Conservation (phyloP, 2,329 filamentous ascomycete genomes). For the Rhexocercosporidium sp. region DNA sequence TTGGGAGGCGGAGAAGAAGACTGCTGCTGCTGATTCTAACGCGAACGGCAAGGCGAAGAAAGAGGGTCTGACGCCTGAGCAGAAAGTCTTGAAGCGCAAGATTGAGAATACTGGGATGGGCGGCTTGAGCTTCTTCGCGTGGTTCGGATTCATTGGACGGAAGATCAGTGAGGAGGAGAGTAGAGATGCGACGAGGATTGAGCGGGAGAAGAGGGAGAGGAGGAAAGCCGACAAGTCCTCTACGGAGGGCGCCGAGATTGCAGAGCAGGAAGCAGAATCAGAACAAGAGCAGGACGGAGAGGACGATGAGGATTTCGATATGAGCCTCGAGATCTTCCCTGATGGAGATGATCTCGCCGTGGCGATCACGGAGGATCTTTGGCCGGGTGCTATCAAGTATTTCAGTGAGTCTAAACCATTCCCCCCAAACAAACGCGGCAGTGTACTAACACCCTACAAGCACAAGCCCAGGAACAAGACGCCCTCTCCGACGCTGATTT, state of each 20-base stretch:
- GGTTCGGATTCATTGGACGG: constrained; percentile 80
- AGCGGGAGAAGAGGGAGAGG: constrained; percentile 59
- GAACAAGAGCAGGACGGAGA: constrained; percentile 49
- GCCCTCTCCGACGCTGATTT: constrained; percentile 73
- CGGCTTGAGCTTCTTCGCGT: constrained; percentile 82
- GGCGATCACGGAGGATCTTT: constrained; percentile 84
- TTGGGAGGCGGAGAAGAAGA: constrained; percentile 61
- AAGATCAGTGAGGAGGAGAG: constrained; percentile 77
- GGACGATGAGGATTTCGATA: constrained; percentile 63
- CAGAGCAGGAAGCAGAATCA: constrained; percentile 56
- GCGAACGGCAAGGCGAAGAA: constrained; percentile 35
- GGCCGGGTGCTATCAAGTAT: constrained; percentile 86
- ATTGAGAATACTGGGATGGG: constrained; percentile 65
- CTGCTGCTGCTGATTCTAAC: neutral
- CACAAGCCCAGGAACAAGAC: constrained; percentile 73
- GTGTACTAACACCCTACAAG: constrained; percentile 51
- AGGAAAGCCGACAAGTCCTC: constrained; percentile 46
- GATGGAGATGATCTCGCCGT: constrained; percentile 83
- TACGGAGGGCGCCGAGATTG: constrained; percentile 43
- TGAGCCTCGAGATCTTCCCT: constrained; percentile 84
- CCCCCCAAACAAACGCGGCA: too few relatives aligned
- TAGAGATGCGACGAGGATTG: constrained; percentile 62
- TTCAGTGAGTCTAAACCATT: constrained; percentile 77
- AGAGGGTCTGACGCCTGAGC: constrained; percentile 50
- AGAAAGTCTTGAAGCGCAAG: constrained; percentile 58